Base-by-base conservation (phyloP, 2,329 filamentous ascomycete species). In the Madurella mycetomatis region DNA sequence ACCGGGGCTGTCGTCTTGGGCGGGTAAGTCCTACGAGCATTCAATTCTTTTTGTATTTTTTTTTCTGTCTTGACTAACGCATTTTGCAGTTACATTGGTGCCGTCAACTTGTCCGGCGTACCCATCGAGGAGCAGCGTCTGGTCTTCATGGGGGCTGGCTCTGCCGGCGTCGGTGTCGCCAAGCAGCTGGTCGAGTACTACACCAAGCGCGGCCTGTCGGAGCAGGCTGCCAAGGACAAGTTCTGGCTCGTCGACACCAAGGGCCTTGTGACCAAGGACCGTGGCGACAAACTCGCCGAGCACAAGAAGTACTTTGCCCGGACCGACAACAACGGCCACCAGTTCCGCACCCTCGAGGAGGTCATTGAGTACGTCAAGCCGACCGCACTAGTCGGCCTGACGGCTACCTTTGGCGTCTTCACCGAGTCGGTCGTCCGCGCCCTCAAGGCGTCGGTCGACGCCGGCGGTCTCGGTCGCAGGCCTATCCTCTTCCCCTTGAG, bases 161-260 rank as follows among this genome's bases (percentile, higher is more conserved):
- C 90, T 57, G 94, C 94, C 37, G 94, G 94, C 76, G 91, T 96
- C 44, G 94, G 94, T 77, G 94, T 99, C 56, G 94, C 94, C 56
- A 96, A 95, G 80, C 94, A 97, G 77, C 87, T 99, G 60, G 91
- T 96, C 54, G 90, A 96, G 74, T 96, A 90, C 80, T 97, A 97
- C 77, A 90, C 92, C 66, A 89, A 90, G 64, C 89, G 92, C 64
- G 94, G 94, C 41, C 79, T 97, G 67, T 87, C 87, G 9, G 92
- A 97, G 72, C 84, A 91, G 65, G 86, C 90, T 60, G 94, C 94
- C 53, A 85, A 86, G 65, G 84, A 86, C 68, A 94, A 94, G 78
- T 97, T 99, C 82, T 97, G 88, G 84, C 88, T 99, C 46, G 92
- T 97, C 57, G 94, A 97, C 76, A 96, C 91, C 67, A 92, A 94